phyloP scores from a whole-genome alignment of 2,329 filamentous ascomycete species.

The Fusarium caatingaense region DNA sequence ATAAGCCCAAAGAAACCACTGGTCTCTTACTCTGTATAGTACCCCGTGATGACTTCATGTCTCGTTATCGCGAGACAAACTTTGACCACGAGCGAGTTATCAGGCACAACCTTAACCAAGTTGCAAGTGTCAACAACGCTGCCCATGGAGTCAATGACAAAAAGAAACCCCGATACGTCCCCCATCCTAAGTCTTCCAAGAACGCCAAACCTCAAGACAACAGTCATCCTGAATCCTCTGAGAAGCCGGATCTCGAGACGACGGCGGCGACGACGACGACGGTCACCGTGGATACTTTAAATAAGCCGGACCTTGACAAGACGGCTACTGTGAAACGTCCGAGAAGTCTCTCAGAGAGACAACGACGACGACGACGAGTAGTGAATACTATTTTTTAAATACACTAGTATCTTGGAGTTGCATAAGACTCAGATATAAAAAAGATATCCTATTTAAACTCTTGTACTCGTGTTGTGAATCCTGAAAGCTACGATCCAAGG shows the following conservation, averaged over 20 bases:
- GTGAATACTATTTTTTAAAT: neutral
- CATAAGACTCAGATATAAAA: neutral
- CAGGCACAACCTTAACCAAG: conserved; percentile 49
- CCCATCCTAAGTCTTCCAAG: neutral
- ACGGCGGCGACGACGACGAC: neutral
- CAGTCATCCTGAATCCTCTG: neutral
- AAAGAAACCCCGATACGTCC: neutral
- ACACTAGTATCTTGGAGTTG: neutral
- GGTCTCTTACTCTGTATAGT: conserved; percentile 59
- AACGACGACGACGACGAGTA: neutral
- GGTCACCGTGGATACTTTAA: neutral
- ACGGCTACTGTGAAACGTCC: neutral
- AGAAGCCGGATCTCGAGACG: neutral
- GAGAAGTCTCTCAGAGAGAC: neutral
- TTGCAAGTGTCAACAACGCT: neutral
- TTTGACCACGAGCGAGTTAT: conserved; percentile 62
- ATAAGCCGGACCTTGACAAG: neutral
- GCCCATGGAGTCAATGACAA: neutral
- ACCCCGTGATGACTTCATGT: conserved; percentile 83
- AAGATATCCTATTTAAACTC: neutral
- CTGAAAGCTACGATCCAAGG: neutral
- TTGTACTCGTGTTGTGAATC: neutral
- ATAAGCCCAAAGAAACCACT: neutral
- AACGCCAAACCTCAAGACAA: neutral
- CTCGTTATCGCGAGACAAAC: conserved; percentile 79